These are phyloP conservation scores for Polygonum maritimum DNA, from an alignment of 148 eudicot species.

Conservation along the genomic window DNA sequence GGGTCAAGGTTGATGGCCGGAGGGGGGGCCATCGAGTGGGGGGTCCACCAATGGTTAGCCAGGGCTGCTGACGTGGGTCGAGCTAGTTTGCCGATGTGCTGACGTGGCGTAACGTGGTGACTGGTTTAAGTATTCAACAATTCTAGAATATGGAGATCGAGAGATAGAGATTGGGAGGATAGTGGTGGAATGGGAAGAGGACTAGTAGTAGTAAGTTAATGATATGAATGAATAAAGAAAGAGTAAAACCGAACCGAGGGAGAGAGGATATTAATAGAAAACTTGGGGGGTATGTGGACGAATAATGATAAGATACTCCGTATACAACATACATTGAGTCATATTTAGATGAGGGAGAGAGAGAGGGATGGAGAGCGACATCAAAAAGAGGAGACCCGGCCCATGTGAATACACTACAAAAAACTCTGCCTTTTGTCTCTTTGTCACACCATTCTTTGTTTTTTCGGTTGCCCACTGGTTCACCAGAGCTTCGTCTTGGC, in stretches of 20 bases:
- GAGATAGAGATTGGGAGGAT: neutral
- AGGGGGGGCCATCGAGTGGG: slow-evolving; percentile 5
- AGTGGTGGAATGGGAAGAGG: no score
- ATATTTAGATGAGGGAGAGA: no score
- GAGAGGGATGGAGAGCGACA: no score
- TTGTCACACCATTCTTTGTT: neutral
- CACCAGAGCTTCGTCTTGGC: no score
- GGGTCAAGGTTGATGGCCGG: neutral
- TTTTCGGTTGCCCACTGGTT: no score
- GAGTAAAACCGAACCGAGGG: neutral
- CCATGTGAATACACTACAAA: neutral
- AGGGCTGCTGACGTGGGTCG: neutral
- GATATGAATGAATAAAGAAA: neutral
- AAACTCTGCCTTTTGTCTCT: neutral
- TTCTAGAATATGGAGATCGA: neutral
- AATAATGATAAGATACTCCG: no score
- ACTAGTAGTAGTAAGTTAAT: neutral
- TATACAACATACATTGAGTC: no score
- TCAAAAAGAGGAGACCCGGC: neutral
- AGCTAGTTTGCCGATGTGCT: neutral
- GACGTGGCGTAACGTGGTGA: neutral
- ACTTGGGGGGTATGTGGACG: neutral
- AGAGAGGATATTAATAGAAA: neutral
- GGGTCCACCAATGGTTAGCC: slow-evolving; percentile 10
- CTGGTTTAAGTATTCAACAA: no score